Conservation (phyloP, 2,329 filamentous ascomycete genomes). For the Aspergillus tamarii region DNA sequence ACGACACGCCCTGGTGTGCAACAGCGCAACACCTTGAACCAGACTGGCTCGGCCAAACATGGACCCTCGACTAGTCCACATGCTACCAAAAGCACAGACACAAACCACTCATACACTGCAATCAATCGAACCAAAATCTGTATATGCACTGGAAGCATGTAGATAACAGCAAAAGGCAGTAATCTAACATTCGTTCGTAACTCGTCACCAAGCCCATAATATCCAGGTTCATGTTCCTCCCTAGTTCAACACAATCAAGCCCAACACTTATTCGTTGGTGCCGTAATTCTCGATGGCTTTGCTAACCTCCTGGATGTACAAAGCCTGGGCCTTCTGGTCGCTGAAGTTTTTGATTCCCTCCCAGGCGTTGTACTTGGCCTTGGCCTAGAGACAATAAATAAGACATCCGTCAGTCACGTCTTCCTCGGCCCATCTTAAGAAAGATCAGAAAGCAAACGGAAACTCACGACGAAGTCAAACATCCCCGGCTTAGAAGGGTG, state of each 20-base stretch:
- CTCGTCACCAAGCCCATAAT: conserved; percentile 1
- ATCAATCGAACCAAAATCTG: background rate
- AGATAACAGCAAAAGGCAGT: background rate
- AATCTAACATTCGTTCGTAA: conserved; percentile 7
- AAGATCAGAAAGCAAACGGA: background rate
- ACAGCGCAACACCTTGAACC: conserved; percentile 57
- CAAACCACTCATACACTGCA: background rate
- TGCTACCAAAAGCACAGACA: background rate
- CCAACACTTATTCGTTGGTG: conserved; percentile 20
- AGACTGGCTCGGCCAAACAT: conserved; percentile 60
- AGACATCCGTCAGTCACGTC: background rate
- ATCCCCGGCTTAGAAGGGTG: conserved; percentile 21
- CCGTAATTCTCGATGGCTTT: conserved; percentile 71
- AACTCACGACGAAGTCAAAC: conserved; percentile 23
- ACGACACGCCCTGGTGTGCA: conserved; percentile 78
- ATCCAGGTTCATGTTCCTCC: conserved; percentile 5
- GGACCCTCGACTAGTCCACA: conserved; percentile 29
- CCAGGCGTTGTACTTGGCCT: conserved; percentile 81
- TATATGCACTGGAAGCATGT: background rate
- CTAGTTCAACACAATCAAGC: background rate
- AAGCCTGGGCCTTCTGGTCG: conserved; percentile 70
- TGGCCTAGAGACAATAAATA: conserved; percentile 57
- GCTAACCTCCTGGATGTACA: conserved; percentile 75
- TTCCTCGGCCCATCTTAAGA: background rate
- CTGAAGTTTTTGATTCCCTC: conserved; percentile 67